phyloP scores from a whole-genome alignment of 176 grass and related monocot species.

The Thalia dealbata region DNA sequence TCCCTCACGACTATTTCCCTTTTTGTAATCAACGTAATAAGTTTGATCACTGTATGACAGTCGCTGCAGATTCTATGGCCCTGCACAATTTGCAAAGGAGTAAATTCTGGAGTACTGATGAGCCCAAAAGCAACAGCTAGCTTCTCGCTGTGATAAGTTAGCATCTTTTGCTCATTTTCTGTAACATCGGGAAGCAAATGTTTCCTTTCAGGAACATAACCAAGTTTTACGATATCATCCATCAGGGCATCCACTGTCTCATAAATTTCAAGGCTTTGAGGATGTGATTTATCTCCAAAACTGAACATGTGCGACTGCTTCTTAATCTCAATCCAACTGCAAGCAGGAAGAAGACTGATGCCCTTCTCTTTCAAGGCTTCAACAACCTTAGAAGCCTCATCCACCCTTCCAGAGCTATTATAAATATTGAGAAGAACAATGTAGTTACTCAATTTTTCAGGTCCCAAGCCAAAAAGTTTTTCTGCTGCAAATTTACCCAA shows the following conservation, averaged over 20 bases:
- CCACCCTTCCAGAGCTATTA: slow-evolving; percentile 31
- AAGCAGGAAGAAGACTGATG: slow-evolving; percentile 34
- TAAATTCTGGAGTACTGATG: slow-evolving; percentile 41
- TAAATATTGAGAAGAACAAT: slow-evolving; percentile 60
- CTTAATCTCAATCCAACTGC: slow-evolving; percentile 79
- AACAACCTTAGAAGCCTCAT: slow-evolving; percentile 38
- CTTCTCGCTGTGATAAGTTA: slow-evolving; percentile 57
- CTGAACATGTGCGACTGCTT: slow-evolving; percentile 56
- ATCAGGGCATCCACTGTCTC: slow-evolving; percentile 46
- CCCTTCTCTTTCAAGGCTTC: slow-evolving; percentile 45
- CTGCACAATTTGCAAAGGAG: slow-evolving; percentile 53
- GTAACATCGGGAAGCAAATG: slow-evolving; percentile 56
- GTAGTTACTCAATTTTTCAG: slow-evolving; percentile 64
- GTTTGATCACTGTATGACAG: slow-evolving; percentile 60
- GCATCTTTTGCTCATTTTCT: slow-evolving; percentile 32
- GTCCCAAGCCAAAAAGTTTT: slow-evolving; percentile 54
- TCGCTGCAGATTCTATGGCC: slow-evolving; percentile 53
- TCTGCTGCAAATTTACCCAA: slow-evolving; percentile 59
- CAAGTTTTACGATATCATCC: slow-evolving; percentile 39
- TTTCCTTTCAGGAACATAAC: slow-evolving; percentile 39
- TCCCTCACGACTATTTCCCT: slow-evolving; percentile 70
- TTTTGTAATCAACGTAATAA: slow-evolving; percentile 37
- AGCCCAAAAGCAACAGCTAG: slow-evolving; percentile 75
- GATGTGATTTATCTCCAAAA: slow-evolving; percentile 57
- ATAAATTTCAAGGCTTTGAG: slow-evolving; percentile 48